Base-by-base conservation (phyloP, 208 protist genomes). In the Borovskyia barvae region DNA sequence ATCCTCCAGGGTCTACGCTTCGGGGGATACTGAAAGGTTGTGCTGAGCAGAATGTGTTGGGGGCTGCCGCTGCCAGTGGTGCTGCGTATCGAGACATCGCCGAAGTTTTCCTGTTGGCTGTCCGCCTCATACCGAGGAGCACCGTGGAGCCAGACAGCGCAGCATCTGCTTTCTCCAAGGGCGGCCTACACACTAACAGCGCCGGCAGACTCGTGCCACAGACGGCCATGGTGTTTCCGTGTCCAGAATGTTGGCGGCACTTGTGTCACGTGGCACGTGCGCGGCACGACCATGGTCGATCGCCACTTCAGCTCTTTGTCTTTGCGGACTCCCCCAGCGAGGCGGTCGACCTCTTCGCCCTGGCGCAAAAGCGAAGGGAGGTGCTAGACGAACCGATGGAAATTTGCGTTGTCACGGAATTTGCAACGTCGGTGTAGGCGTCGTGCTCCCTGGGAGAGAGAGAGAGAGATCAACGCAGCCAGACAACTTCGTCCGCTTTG, bases 31-130 rank as follows among this genome's bases (percentile, higher is more conserved):
- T 95, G 47, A 87, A 82, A 40, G 89, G 89, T 3, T 95, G 89
- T 49, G 89, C 89, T 7, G 89, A 95, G 77, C 89, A 95, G 56
- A 95, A 95, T 62, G 80, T 83, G 14, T 72, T 95, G 26, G 89
- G 89, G 2, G 76, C 80, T 1, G 75, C 84, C 9, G 89, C 89
- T 0, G 89, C 89, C 26, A 66, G 71, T 39, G 89, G 89, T 4
- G 46, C 80, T 5, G 57, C 72, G 5, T 95, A 92, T 45, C 39
- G 62, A 0, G 29, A 62, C 19, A 60, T 92, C 19, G 60, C 71
- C 0, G 62, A 75, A 28, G 65, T 92, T 4, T 92, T 90, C 50
- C 58, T 95, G 20, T 57, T 65, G 11, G 59, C 58, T 37, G 19
- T 32, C 6, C 37, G 51, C 22, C 9, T 15, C 22, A 45, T 15